Conservation (phyloP, 345 rosid species). For the Clausena lansium region DNA sequence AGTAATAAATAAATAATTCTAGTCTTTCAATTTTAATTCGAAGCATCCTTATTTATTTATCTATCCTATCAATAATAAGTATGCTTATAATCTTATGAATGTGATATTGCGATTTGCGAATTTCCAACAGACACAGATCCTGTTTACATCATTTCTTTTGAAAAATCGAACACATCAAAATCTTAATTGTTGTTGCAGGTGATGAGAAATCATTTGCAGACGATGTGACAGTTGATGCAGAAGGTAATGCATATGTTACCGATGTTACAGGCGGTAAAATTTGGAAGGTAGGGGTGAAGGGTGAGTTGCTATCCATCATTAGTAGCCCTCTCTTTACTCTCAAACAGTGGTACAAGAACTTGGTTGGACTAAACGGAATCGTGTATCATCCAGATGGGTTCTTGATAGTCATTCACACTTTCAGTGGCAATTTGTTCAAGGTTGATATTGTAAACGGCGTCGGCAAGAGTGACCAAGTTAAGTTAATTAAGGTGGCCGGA, state of each 20-base stretch:
- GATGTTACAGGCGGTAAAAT: slow-evolving; percentile 66
- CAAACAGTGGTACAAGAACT: slow-evolving; percentile 66
- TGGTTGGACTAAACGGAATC: slow-evolving; percentile 71
- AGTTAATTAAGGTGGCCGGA: slow-evolving; percentile 47
- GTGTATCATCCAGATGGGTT: slow-evolving; percentile 83
- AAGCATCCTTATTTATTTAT: too few relatives aligned
- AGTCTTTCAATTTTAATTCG: too few relatives aligned
- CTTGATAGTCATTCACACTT: slow-evolving; percentile 73
- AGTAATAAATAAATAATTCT: slow-evolving; percentile 40
- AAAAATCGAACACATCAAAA: too few relatives aligned
- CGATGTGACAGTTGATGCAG: slow-evolving; percentile 70
- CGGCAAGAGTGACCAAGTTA: slow-evolving; percentile 33
- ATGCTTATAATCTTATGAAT: too few relatives aligned
- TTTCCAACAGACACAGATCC: too few relatives aligned
- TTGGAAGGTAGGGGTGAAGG: slow-evolving; percentile 70
- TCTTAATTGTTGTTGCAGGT: background rate
- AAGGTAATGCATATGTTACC: slow-evolving; percentile 77
- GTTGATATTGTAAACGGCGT: slow-evolving; percentile 32
- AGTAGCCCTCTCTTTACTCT: slow-evolving; percentile 56
- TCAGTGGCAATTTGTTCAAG: slow-evolving; percentile 61
- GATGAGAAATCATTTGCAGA: slow-evolving; percentile 77
- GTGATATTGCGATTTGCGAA: too few relatives aligned
- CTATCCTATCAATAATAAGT: too few relatives aligned
- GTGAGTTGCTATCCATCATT: slow-evolving; percentile 52
- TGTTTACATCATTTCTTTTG: too few relatives aligned